Conservation (phyloP, 2,329 filamentous ascomycete genomes). For the Diaporthe amygdali region DNA sequence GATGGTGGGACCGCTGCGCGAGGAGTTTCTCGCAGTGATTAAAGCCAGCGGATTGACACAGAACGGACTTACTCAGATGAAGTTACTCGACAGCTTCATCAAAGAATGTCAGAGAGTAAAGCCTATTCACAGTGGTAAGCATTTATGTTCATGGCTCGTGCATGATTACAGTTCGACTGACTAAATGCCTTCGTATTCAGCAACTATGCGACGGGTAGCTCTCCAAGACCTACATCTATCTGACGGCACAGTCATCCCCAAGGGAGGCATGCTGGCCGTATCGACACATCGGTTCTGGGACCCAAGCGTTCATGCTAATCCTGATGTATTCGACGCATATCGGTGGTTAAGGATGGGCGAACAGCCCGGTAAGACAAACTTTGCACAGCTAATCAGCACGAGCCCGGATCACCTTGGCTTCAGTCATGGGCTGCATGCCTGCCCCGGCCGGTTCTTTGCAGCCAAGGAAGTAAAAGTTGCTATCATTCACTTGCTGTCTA, state of each 20-base stretch:
- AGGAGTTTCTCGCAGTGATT: slow-evolving; percentile 44
- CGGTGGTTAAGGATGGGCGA: slow-evolving; percentile 35
- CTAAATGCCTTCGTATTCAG: background rate
- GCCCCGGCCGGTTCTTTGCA: slow-evolving; percentile 49
- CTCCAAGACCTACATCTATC: background rate
- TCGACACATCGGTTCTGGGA: slow-evolving; percentile 22
- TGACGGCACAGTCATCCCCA: background rate
- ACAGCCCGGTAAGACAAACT: slow-evolving; percentile 29
- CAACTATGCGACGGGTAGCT: slow-evolving; percentile 24
- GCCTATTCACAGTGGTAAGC: background rate
- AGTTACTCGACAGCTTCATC: slow-evolving; percentile 46
- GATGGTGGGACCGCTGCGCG: slow-evolving; percentile 43
- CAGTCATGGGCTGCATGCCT: slow-evolving; percentile 46
- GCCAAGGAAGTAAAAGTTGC: slow-evolving; percentile 45
- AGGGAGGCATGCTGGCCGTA: background rate
- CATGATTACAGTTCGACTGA: too few relatives aligned
- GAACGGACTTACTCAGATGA: slow-evolving; percentile 41
- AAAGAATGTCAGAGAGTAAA: slow-evolving; percentile 42
- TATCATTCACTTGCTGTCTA: slow-evolving; percentile 34
- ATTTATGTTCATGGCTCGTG: background rate
- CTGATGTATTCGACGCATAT: slow-evolving; percentile 32
- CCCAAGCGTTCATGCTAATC: slow-evolving; percentile 32
- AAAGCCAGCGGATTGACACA: slow-evolving; percentile 40
- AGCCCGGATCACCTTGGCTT: slow-evolving; percentile 39
- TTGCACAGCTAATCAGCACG: slow-evolving; percentile 41